Conservation (phyloP, 768 basidiomycete genomes). For the Russula vinacea region DNA sequence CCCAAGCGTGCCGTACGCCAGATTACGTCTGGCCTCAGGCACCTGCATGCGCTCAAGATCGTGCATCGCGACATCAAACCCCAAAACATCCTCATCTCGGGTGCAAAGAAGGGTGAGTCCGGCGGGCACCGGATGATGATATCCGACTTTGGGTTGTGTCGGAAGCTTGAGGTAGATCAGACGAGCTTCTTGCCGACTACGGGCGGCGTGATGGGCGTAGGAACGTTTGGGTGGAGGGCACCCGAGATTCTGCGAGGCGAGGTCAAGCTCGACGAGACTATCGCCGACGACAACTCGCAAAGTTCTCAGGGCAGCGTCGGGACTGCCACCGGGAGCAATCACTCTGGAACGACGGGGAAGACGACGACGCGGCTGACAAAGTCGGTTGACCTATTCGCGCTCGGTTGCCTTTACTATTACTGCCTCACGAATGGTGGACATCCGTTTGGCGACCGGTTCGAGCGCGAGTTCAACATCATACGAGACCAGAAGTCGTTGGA, state of each 20-base stretch:
- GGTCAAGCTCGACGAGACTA: constrained; percentile 81
- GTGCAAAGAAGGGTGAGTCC: constrained; percentile 52
- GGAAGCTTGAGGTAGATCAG: constrained; percentile 92
- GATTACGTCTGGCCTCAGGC: constrained; percentile 81
- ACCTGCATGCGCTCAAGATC: constrained; percentile 91
- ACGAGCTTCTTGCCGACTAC: constrained; percentile 93
- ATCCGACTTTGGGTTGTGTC: constrained; percentile 96
- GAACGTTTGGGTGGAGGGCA: constrained; percentile 96
- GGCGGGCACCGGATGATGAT: constrained; percentile 77
- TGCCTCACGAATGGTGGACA: constrained; percentile 86
- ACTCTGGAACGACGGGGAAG: constrained; percentile 41
- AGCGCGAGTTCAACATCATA: constrained; percentile 91
- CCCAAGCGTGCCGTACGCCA: constrained; percentile 85
- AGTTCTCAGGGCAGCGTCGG: constrained; percentile 64
- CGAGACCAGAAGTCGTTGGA: constrained; percentile 72
- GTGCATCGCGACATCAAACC: constrained; percentile 99
- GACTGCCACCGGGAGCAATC: constrained; percentile 43
- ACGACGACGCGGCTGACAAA: constrained; percentile 75
- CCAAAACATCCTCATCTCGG: constrained; percentile 90
- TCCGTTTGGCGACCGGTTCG: constrained; percentile 91
- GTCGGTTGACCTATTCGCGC: constrained; percentile 92
- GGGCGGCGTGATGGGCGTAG: constrained; percentile 84
- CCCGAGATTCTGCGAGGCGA: constrained; percentile 94
- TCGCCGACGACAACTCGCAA: constrained; percentile 60
- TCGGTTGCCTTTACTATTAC: constrained; percentile 95